phyloP scores from a whole-genome alignment of 2,329 filamentous ascomycete genomes.

The Aphanocladium album region DNA sequence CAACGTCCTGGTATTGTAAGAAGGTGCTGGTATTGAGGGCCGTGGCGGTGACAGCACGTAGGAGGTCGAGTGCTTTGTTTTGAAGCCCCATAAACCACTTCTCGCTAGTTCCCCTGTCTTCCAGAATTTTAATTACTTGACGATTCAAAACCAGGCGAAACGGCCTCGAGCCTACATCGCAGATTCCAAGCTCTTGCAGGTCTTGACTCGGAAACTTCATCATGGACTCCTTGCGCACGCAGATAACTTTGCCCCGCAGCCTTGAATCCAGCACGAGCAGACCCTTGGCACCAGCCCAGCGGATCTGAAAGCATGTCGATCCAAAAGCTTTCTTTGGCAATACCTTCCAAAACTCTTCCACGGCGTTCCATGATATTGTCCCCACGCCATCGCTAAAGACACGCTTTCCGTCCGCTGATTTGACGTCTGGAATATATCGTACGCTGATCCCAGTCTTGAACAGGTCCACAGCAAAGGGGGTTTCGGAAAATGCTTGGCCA shows the following conservation, averaged over 20 bases:
- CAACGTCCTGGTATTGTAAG: conserved; percentile 57
- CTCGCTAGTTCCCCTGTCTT: conserved; percentile 62
- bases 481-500: conserved; percentile 70
- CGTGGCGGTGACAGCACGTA: conserved; percentile 55
- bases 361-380: conserved; percentile 58
- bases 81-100: conserved; percentile 62
- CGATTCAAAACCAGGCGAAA: conserved; percentile 69
- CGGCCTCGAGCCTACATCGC: conserved; percentile 61
- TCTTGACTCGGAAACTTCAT: conserved; percentile 63
- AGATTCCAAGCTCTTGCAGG: conserved; percentile 60
- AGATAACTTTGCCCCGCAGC: conserved; percentile 53
- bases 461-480: conserved; percentile 57
- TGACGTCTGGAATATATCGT: conserved; percentile 45
- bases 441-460: conserved; percentile 30
- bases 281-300: conserved; percentile 70
- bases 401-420: conserved; percentile 41
- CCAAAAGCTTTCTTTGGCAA: conserved; percentile 42
- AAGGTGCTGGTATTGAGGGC: conserved; percentile 61
- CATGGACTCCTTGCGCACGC: conserved; percentile 67
- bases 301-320: conserved; percentile 69
- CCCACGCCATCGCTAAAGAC: conserved; percentile 79
- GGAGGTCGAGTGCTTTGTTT: conserved; percentile 49
- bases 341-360: conserved; percentile 52
- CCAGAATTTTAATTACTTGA: conserved; percentile 78
- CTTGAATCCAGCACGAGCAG: conserved; percentile 67